These are phyloP conservation scores for Juglanconis sp. DNA, from an alignment of 2,329 filamentous ascomycete species.

Conservation along the genomic window DNA sequence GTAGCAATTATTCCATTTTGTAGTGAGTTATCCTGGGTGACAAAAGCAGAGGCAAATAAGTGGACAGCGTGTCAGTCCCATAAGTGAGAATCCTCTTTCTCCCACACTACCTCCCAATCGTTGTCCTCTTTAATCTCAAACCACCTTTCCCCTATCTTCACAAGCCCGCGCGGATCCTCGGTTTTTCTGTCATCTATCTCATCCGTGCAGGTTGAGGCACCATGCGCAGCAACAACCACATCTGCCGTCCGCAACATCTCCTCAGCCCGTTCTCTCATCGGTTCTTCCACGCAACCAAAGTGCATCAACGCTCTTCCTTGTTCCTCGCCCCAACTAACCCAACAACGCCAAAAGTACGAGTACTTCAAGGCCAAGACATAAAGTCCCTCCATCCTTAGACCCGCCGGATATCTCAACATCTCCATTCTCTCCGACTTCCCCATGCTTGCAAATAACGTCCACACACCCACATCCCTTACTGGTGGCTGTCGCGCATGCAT, in stretches of 20 bases:
- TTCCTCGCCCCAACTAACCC: not conserved
- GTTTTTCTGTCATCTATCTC: not conserved
- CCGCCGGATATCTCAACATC: not conserved
- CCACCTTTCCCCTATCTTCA: not conserved
- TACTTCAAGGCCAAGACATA: not conserved
- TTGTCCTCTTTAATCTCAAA: not conserved
- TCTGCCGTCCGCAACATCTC: not conserved
- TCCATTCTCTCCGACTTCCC: not conserved
- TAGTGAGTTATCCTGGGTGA: too few species aligned
- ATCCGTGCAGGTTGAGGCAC: not conserved
- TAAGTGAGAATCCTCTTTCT: not conserved
- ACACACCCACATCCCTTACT: not conserved
- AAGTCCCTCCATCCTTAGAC: constrained; percentile 4
- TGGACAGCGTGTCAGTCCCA: not conserved
- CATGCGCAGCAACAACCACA: not conserved
- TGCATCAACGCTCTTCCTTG: not conserved
- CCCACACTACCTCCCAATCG: not conserved
- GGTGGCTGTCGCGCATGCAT: constrained; percentile 2
- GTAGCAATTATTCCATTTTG: too few species aligned
- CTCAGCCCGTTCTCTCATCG: not conserved
- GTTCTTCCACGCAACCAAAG: not conserved
- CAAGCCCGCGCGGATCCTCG: not conserved
- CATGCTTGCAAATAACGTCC: not conserved
- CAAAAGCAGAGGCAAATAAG: too few species aligned
- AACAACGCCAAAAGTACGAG: not conserved